Evolutionary conservation across 768 basidiomycete species (phyloP), one percentile per base, ranked within the genome.

Genomic region (Chiua virens): DNA sequence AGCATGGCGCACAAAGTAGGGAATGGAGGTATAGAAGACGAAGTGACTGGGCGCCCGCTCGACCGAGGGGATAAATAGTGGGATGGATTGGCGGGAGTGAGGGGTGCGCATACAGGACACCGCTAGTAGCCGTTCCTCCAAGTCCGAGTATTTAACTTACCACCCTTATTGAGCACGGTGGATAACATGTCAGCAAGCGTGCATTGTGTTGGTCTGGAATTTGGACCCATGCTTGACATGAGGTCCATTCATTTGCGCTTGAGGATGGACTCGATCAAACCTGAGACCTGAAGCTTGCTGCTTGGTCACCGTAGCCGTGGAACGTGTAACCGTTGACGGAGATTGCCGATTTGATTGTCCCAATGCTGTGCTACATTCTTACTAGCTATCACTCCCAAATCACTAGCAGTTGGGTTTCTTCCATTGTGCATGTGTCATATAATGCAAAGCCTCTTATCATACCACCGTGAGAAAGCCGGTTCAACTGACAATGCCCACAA

Each of bases 101-200:
- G 27, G 9, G 27, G 27, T 27, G 30, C 8, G 46, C 41, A 39
- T 28, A 50, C 40, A 36, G 55, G 52, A 42, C 21, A 25, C 42
- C 25, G 35, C 27, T 20, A 34, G 34, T 34, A 17, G 15, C 34
- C 15, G 34, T 34, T 17, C 15, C 15, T 17, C 4, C 34, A 34
- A 34, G 34, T 34, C 34, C 22, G 3, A 34, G 54, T 66, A 66
- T 64, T 66, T 66, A 65, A 65, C 62, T 56, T 44, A 39, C 57
- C 53, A 40, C 38, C 27, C 38, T 39, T 38, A 49, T 42, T 22
- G 37, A 42, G 32, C 23, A 34, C 42, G 44, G 44, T n/a, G 49
- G 41, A 50, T 42, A 46, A 36, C 22, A 40, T 49, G 50, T 50
- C 37, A 39, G 17, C 53, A 58, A 35, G 51, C 37, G 50, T 50